phyloP scores from a whole-genome alignment of 805 yeast species.

The Yamadazyma paraphyllophila region DNA sequence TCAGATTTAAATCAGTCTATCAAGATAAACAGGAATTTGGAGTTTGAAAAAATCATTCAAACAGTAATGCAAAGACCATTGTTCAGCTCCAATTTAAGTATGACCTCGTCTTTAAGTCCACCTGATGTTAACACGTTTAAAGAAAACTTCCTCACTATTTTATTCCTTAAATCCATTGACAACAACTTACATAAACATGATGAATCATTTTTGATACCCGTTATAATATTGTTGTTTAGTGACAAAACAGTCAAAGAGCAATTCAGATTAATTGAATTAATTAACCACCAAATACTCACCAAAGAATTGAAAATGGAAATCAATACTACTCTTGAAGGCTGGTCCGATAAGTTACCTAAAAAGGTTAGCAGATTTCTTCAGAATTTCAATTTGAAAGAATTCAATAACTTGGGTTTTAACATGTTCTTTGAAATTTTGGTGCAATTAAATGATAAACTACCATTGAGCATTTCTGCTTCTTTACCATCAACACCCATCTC shows the following conservation, averaged over 20 bases:
- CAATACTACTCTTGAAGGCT: constrained; percentile 25
- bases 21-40: constrained; percentile 29
- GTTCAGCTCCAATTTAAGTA: constrained; percentile 20
- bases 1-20: constrained; percentile 26
- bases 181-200: constrained; percentile 39
- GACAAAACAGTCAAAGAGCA: constrained; percentile 23
- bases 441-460: constrained; percentile 42
- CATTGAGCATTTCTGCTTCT: constrained; percentile 41
- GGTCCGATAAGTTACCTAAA: constrained; percentile 23
- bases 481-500: constrained; percentile 39
- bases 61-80: constrained; percentile 29
- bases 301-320: constrained; percentile 24
- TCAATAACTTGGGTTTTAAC: constrained; percentile 29
- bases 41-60: constrained; percentile 28
- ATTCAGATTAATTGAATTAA: constrained; percentile 30
- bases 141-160: constrained; percentile 26
- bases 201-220: constrained; percentile 39
- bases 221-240: constrained; percentile 30
- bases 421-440: constrained; percentile 32
- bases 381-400: constrained; percentile 28
- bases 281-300: constrained; percentile 31
- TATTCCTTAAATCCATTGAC: constrained; percentile 38
- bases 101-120: constrained; percentile 18
- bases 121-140: constrained; percentile 2
- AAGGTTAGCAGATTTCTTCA: constrained; percentile 23